Conservation (phyloP, 495 filamentous ascomycete genomes). For the Penicillium diatomitis region DNA sequence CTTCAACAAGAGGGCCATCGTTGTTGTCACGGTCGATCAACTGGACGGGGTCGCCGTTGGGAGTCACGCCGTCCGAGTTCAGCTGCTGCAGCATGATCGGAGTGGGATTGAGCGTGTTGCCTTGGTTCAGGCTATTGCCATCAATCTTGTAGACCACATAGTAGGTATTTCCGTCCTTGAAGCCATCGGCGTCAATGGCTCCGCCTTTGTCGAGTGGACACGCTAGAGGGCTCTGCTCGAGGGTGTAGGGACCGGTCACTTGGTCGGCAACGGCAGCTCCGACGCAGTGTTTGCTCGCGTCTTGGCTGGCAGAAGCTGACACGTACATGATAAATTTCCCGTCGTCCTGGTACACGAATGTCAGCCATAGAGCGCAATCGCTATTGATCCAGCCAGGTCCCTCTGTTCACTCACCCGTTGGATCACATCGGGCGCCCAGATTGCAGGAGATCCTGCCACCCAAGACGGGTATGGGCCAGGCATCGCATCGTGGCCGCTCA, state of each 20-base stretch:
- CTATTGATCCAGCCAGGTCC: too few species aligned
- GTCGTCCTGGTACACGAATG: slow-evolving; percentile 9
- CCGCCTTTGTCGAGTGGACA: slow-evolving; percentile 30
- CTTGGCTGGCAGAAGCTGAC: slow-evolving; percentile 16
- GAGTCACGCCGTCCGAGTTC: slow-evolving; percentile 38
- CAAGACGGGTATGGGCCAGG: slow-evolving; percentile 22
- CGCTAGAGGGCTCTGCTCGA: slow-evolving; percentile 15
- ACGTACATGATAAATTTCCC: slow-evolving; percentile 36
- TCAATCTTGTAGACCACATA: slow-evolving; percentile 47
- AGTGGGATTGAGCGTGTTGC: slow-evolving; percentile 37
- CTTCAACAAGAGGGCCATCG: slow-evolving; percentile 50
- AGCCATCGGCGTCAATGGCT: slow-evolving; percentile 31
- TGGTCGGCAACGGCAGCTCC: slow-evolving; percentile 31
- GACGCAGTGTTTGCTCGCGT: slow-evolving; percentile 30
- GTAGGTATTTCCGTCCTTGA: slow-evolving; percentile 21
- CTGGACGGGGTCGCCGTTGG: slow-evolving; percentile 29
- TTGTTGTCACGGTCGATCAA: slow-evolving; percentile 38
- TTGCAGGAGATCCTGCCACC: slow-evolving; percentile 16
- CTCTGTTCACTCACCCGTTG: slow-evolving; percentile 7
- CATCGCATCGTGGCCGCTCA: slow-evolving; percentile 19
- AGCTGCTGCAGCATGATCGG: slow-evolving; percentile 49
- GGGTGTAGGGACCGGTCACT: slow-evolving; percentile 29
- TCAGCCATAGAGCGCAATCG: too few species aligned
- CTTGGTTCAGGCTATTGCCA: slow-evolving; percentile 43
- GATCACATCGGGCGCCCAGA: slow-evolving; percentile 45